Conservation (phyloP, 2,329 filamentous ascomycete species). For the Lasiodiplodia theobromae region DNA sequence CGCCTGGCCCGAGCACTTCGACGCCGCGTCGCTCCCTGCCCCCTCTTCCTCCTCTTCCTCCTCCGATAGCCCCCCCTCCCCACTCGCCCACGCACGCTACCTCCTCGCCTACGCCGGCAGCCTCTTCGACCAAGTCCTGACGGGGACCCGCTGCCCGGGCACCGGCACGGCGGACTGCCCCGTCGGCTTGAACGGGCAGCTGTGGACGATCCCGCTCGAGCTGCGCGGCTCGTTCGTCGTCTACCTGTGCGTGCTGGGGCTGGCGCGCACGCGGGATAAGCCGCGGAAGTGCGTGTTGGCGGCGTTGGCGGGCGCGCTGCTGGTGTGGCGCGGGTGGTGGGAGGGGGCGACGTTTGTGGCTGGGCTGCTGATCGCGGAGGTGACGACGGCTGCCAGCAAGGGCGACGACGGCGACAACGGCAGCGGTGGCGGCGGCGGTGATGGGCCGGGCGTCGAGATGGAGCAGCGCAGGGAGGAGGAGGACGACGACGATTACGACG, state of each 20-base stretch:
- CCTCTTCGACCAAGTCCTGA: background rate
- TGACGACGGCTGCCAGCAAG: constrained; percentile 51
- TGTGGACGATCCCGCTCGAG: constrained; percentile 57
- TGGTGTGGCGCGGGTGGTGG: background rate
- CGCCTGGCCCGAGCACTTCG: background rate
- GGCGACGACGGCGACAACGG: constrained; percentile 41
- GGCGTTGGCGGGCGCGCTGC: background rate
- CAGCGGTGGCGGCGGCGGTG: too few species aligned
- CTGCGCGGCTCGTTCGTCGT: constrained; percentile 54
- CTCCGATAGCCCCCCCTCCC: background rate
- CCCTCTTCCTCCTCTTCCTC: background rate
- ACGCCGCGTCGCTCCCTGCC: background rate
- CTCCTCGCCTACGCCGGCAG: background rate
- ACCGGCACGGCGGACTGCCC: background rate
- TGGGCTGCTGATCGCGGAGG: constrained; percentile 56
- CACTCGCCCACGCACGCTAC: background rate
- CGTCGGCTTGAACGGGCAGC: constrained; percentile 38
- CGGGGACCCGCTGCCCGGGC: background rate
- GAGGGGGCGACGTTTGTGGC: constrained; percentile 48
- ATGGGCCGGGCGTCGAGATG: too few species aligned
- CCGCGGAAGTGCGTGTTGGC: background rate
- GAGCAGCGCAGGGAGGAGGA: too few species aligned
- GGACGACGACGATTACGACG: constrained; percentile 39
- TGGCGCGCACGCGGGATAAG: background rate
- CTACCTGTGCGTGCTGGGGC: constrained; percentile 51